Evolutionary conservation across 2,329 filamentous ascomycete genomes (phyloP).

Genomic region (Stemphylium vesicarium): DNA sequence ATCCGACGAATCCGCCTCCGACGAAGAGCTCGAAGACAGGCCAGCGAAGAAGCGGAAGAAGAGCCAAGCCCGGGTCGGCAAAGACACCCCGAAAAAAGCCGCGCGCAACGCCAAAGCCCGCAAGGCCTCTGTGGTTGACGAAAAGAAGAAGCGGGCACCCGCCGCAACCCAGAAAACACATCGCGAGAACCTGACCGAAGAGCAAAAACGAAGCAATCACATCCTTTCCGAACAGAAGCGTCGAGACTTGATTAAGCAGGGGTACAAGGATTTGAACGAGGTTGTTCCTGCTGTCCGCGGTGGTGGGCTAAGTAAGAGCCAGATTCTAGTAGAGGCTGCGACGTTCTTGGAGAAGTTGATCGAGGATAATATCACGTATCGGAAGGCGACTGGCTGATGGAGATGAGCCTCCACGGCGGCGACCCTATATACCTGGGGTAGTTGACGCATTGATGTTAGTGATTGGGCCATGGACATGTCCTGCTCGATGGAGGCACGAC

Average conservation of each 20-base stretch:
- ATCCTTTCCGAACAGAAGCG: conserved; percentile 88
- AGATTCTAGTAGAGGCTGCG: conserved; percentile 74
- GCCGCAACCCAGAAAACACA: conserved; percentile 36
- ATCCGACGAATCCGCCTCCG: conserved; percentile 32
- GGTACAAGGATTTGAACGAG: conserved; percentile 79
- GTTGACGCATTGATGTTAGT: no score
- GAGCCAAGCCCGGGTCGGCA: conserved; percentile 16
- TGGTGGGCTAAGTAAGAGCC: conserved; percentile 83
- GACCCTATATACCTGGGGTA: no score
- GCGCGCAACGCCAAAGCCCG: conserved; percentile 29
- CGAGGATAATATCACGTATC: conserved; percentile 62
- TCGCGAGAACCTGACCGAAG: conserved; percentile 70
- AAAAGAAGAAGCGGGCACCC: conserved; percentile 38
- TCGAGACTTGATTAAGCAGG: conserved; percentile 78
- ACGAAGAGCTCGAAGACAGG: conserved; percentile 28
- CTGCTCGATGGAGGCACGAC: no score
- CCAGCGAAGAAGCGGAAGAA: conserved; percentile 37
- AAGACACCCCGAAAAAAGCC: conserved; percentile 29
- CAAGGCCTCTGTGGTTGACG: conserved; percentile 27
- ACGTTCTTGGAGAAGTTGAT: conserved; percentile 79
- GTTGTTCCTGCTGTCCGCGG: conserved; percentile 77
- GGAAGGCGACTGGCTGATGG: neutral
- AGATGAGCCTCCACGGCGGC: neutral
- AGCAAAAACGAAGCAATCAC: conserved; percentile 84
- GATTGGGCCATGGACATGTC: no score